A percentile compares a stretch with the other conserved stretches of the same genome.
Conservation (phyloP, 352 stramenopile genomes). For the Phytophthora macrochlamydospora region DNA sequence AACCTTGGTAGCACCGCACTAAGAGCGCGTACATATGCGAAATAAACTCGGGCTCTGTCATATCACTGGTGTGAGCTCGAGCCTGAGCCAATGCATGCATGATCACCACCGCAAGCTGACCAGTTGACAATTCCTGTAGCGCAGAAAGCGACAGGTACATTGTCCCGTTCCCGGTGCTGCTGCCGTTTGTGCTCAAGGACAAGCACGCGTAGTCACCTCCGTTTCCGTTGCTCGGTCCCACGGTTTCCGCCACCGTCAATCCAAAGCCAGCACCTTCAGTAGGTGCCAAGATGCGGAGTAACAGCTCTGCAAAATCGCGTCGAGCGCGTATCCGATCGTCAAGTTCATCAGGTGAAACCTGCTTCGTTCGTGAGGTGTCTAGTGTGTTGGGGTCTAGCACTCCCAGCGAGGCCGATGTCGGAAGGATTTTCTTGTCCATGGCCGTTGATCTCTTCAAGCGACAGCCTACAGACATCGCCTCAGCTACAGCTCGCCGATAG, state of each 20-base stretch:
- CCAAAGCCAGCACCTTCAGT: constrained; percentile 1
- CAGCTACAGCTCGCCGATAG: constrained; percentile 27
- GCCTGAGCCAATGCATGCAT: constrained; percentile 58
- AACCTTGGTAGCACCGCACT: constrained; percentile 64
- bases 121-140: constrained; percentile 46
- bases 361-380: not conserved
- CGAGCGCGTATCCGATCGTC: constrained; percentile 37
- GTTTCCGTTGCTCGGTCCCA: constrained; percentile 12
- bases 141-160: constrained; percentile 41
- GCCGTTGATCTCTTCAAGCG: constrained; percentile 15
- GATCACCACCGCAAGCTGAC: constrained; percentile 58
- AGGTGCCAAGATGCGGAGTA: constrained; percentile 30
- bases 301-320: constrained; percentile 33
- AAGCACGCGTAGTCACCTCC: constrained; percentile 22
- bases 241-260: constrained; percentile 14
- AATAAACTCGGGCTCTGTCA: constrained; percentile 58
- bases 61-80: constrained; percentile 35
- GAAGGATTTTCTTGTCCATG: not conserved
- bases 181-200: not conserved
- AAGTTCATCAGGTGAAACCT: constrained; percentile 16
- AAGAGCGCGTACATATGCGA: constrained; percentile 55
- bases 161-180: constrained; percentile 5
- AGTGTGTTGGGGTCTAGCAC: constrained; percentile 16
- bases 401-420: constrained; percentile 20
- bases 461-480: constrained; percentile 30